These are phyloP conservation scores for Lyophyllum atratum DNA, from an alignment of 768 basidiomycete genomes.

Conservation along the genomic window DNA sequence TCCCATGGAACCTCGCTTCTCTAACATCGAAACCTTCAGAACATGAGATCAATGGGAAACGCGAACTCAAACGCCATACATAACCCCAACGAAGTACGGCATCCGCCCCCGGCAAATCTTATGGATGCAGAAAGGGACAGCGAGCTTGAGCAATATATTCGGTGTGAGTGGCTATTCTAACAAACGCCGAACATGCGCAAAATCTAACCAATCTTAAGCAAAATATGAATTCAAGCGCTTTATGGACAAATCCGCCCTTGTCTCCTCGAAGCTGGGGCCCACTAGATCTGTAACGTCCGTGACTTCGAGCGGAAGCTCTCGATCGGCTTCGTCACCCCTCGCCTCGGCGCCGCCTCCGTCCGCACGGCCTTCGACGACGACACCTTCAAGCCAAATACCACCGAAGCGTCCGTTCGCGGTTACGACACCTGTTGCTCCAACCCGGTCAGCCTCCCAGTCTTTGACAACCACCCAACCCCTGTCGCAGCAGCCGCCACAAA, in stretches of 20 bases:
- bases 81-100: constrained; percentile 79
- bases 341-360: constrained; percentile 21
- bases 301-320: constrained; percentile 16
- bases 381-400: constrained; percentile 10
- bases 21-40: constrained; percentile 38
- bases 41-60: constrained; percentile 83
- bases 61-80: constrained; percentile 74
- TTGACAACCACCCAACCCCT: constrained; percentile 22
- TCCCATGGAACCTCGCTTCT: constrained; percentile 8
- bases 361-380: constrained; percentile 11
- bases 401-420: constrained; percentile 20
- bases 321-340: constrained; percentile 22
- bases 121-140: constrained; percentile 82
- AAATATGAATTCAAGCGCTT: constrained; percentile 83
- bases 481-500: constrained; percentile 20
- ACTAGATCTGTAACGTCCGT: constrained; percentile 38
- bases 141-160: constrained; percentile 89
- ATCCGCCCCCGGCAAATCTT: constrained; percentile 83
- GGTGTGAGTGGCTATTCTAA: constrained; percentile 53
- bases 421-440: constrained; percentile 12
- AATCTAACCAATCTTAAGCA: constrained; percentile 36
- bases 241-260: constrained; percentile 48
- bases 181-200: not conserved
- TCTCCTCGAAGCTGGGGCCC: constrained; percentile 47
- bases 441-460: constrained; percentile 23